These are phyloP conservation scores for Taiozyma sp. DNA, from an alignment of 1,139 yeast species.

Conservation along the genomic window DNA sequence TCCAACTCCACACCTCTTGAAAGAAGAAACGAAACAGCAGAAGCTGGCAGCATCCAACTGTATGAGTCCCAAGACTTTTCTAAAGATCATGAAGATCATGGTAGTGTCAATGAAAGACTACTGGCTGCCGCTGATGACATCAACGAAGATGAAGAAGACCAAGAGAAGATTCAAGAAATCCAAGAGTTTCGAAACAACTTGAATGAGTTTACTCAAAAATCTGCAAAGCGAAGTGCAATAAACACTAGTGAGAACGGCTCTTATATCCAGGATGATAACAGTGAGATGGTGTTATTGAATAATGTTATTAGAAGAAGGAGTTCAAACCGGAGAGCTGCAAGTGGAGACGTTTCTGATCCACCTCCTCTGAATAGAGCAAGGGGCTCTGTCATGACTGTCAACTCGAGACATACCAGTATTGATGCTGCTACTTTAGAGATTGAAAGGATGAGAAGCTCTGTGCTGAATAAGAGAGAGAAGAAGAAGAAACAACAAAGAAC, in stretches of 20 bases:
- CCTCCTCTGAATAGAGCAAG: slow-evolving; percentile 4
- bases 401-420: slow-evolving; percentile 9
- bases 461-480: slow-evolving; percentile 28
- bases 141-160: neutral
- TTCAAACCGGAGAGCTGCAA: slow-evolving; percentile 8
- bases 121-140: neutral
- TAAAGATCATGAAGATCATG: neutral
- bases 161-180: neutral
- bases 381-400: slow-evolving; percentile 11
- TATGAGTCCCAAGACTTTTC: neutral
- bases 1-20: neutral
- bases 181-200: slow-evolving; percentile 5
- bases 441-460: slow-evolving; percentile 39
- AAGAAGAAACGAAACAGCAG: neutral
- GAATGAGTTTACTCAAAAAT: slow-evolving; percentile 1
- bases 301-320: slow-evolving; percentile 16
- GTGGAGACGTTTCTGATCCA: neutral
- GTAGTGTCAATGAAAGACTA: neutral
- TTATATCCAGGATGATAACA: slow-evolving; percentile 18
- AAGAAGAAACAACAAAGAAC: slow-evolving; percentile 24
- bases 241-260: slow-evolving; percentile 11
- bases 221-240: neutral
- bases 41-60: neutral
- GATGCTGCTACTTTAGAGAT: slow-evolving; percentile 37
- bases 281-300: slow-evolving; percentile 16